Evolutionary conservation across 164 flowering plant species (phyloP), one percentile per base, ranked within the genome.

Genomic region (Warburgia ugandensis): DNA sequence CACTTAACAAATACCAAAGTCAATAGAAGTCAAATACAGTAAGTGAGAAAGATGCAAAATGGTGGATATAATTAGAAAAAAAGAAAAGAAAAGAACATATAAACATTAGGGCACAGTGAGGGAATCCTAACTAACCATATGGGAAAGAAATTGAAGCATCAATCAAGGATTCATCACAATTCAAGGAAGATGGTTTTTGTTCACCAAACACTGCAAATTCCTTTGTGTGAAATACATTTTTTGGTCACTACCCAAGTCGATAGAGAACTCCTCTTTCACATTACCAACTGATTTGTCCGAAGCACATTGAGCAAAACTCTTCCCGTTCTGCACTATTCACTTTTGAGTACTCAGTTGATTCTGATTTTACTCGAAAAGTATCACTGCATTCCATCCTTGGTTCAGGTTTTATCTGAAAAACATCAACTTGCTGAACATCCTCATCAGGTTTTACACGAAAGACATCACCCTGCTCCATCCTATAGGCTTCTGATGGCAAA

Each of bases 251-350:
- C 57, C 59, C 47, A 16, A 48, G 12, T 62, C 44, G 8, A 6
- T 20, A 12, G 49, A 13, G 9, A 48, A 22, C n/a, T n/a, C n/a
- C 32, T 29, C 48, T 60, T 73, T 77, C 13, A 62, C 68, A 49
- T 59, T 71, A 66, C 66, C 67, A 58, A 83, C 61, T 29, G 92
- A 89, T 43, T 76, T 67, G 26, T 67, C 65, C 31, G 90, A 78
- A 56, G 63, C 55, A 62, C 62, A 40, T 23, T 51, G 61, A 20
- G 25, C 7, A 17, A 44, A 30, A 28, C 51, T 37, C 40, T 56
- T 53, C 31, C 56, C 43, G 22, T 62, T 62, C 9, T 22, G 70
- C 39, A 64, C 58, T 46, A 61, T 54, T 25, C n/a, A 50, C 59
- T 33, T 54, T 66, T 22, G 73, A 61, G 44, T 43, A 31, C 37